phyloP scores from a whole-genome alignment of 768 basidiomycete species.

The Serendipita vermifera region DNA sequence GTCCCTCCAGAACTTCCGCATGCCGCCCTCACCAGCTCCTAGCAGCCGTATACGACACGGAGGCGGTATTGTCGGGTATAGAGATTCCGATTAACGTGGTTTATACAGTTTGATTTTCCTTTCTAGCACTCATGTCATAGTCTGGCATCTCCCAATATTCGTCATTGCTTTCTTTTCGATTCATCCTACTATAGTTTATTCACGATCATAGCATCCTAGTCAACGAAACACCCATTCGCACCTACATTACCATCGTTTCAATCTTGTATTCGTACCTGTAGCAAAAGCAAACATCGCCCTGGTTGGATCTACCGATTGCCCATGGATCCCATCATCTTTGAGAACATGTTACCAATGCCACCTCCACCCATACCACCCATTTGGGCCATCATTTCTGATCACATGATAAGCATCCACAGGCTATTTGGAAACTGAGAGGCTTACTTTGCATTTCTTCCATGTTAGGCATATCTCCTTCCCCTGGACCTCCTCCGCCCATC shows the following conservation, averaged over 20 bases:
- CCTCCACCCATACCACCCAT: constrained; percentile 57
- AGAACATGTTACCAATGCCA: constrained; percentile 26
- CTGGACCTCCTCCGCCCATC: constrained; percentile 87
- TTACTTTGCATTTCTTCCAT: constrained; percentile 91
- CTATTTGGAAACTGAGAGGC: constrained; percentile 18
- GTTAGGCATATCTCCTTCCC: constrained; percentile 63
- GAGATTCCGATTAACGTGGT: background rate
- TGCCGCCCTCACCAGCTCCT: background rate
- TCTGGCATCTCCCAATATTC: no score
- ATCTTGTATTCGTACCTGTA: no score
- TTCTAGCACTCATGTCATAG: no score
- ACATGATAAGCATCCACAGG: constrained; percentile 14
- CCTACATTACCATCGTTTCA: no score
- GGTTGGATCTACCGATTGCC: background rate
- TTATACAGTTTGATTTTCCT: no score
- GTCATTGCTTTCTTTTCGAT: no score
- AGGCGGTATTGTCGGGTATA: background rate
- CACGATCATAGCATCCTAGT: no score
- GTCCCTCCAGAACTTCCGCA: background rate
- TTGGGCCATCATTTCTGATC: constrained; percentile 74
- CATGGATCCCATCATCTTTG: constrained; percentile 7
- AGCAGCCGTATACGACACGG: background rate
- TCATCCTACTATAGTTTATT: no score
- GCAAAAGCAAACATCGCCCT: no score
- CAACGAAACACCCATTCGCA: no score